Evolutionary conservation across 2,329 filamentous ascomycete species (phyloP).

Genomic region (Pestalotiopsis sp.): DNA sequence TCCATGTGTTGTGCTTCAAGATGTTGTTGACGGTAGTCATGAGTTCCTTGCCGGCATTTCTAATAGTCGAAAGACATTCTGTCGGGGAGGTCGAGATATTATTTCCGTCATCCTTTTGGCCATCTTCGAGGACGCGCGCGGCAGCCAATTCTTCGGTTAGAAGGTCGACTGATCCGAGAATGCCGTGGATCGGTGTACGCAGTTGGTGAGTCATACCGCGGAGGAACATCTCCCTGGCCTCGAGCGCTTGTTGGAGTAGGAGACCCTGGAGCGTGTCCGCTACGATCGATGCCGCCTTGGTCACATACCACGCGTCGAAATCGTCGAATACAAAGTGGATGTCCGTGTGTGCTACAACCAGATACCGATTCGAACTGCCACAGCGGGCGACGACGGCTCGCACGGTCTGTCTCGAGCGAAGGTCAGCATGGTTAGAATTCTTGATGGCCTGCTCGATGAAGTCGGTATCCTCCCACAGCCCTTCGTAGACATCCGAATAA

Average conservation of each 20-base stretch:
- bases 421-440: slow-evolving; percentile 7
- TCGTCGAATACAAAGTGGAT: slow-evolving; percentile 50
- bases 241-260: slow-evolving; percentile 41
- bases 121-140: not conserved
- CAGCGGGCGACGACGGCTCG: slow-evolving; percentile 13
- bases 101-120: not conserved
- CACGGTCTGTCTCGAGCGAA: slow-evolving; percentile 2
- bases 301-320: slow-evolving; percentile 47
- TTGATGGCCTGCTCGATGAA: slow-evolving; percentile 10
- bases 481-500: slow-evolving; percentile 8
- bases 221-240: slow-evolving; percentile 47
- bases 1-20: slow-evolving; percentile 14
- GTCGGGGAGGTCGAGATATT: not conserved
- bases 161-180: slow-evolving; percentile 35
- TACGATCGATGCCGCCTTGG: slow-evolving; percentile 40
- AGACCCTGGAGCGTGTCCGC: slow-evolving; percentile 41
- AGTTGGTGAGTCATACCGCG: slow-evolving; percentile 50
- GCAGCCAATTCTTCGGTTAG: slow-evolving; percentile 11
- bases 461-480: slow-evolving; percentile 13
- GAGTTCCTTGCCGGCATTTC: slow-evolving; percentile 11
- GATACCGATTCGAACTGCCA: slow-evolving; percentile 3
- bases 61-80: slow-evolving; percentile 12
- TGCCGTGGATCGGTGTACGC: slow-evolving; percentile 50
- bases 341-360: slow-evolving; percentile 34
- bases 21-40: slow-evolving; percentile 17